Evolutionary conservation across 176 grass and related monocot species (phyloP), one percentile per base, ranked within the genome.

Genomic region (Avena sativa): DNA sequence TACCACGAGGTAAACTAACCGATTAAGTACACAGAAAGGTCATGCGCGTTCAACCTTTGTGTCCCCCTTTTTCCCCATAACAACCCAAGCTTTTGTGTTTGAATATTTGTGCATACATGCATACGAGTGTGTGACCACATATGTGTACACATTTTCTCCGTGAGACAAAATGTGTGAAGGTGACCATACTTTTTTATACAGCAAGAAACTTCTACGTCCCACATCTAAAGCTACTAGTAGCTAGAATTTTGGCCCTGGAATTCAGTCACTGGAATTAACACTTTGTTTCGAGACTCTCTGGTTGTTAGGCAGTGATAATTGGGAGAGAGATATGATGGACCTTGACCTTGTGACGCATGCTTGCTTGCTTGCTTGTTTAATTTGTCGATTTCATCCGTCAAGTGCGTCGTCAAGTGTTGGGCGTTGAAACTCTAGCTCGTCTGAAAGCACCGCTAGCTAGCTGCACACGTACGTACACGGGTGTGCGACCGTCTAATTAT

Each of bases 41-140:
- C 3, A 32, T 17, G 8, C 0, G 2, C 20, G 61, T 74, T 79
- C 74, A 83, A 87, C 56, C 56, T 74, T 21, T 56, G 64, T 79
- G 47, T 49, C 83, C 85, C 63, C 17, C 57, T 48, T 79, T 90
- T 69, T 82, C 23, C 64, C 5, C 84, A 25, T 65, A 79, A 79
- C 80, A 64, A 74, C 85, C 73, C 44, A 56, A 56, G 34, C 64
- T 90, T 86, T 71, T n/a, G 53, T 70, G 71, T 47, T 9, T 47
- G 46, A 48, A 48, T 48, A 48, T 48, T 1, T 48, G 6, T 7
- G 1, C 40, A 53, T 32, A 53, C 6, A 25, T 23, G 8, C 12
- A 50, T 48, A 13, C 26, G 0, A 66, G 32, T 67, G 15, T 23
- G 30, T 38, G 15, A 38, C 47, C 13, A 14, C 73, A 75, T 75